Conservation (phyloP, 257 asterid species). For the Solanum ossicruentum region DNA sequence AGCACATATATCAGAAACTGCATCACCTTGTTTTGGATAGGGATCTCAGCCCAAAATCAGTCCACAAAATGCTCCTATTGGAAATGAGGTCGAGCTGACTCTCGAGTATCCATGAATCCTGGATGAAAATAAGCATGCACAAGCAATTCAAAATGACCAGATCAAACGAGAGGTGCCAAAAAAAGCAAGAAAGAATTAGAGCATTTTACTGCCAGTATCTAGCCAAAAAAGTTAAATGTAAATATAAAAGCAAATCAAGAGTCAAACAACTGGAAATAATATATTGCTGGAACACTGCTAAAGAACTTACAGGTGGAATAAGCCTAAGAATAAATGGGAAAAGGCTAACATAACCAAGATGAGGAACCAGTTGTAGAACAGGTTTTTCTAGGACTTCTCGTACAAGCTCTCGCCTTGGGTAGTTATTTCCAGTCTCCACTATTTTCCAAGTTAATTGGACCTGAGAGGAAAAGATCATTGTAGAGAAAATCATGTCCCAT, state of each 20-base stretch:
- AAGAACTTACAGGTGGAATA: conserved; percentile 84
- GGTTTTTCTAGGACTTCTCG: conserved; percentile 79
- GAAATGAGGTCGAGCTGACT: conserved; percentile 88
- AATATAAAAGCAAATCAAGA: neutral
- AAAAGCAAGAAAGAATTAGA: neutral
- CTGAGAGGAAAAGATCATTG: conserved; percentile 22
- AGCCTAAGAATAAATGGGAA: conserved; percentile 88
- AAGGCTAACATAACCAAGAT: conserved; percentile 91
- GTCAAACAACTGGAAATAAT: neutral
- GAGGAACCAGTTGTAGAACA: conserved; percentile 74
- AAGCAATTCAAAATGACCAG: neutral
- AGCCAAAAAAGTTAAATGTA: neutral
- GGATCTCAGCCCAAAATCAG: conserved; percentile 80
- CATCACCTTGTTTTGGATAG: conserved; percentile 80
- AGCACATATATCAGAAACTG: neutral
- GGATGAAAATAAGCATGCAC: neutral
- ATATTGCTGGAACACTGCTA: neutral
- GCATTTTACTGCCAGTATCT: neutral
- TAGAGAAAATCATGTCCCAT: neutral
- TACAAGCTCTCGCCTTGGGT: conserved; percentile 60
- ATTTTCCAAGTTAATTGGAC: conserved; percentile 68
- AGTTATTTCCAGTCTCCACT: conserved; percentile 38
- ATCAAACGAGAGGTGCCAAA: neutral
- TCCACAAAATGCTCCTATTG: conserved; percentile 71
- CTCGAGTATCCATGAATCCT: conserved; percentile 74